Percentiles rank a stretch among this genome's conserved stretches.
phyloP scores from a whole-genome alignment of 768 basidiomycete species.

The Hemileccinum rubropunctum region DNA sequence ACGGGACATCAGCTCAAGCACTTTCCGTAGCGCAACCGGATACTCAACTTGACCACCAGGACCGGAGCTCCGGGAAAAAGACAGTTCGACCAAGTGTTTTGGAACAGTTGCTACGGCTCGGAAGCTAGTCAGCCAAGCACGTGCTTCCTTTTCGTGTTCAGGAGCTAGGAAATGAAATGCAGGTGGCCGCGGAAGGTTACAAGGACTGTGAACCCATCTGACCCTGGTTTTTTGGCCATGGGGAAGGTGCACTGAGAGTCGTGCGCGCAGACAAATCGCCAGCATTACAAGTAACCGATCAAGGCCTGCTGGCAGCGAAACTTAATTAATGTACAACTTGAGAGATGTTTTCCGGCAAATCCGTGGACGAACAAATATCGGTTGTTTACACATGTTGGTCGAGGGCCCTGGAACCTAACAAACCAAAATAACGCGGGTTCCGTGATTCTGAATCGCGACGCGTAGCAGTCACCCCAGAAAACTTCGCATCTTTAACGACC shows the following conservation, averaged over 20 bases:
- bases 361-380: too few relatives aligned
- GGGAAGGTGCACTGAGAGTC: background rate
- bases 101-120: slow-evolving; percentile 41
- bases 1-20: background rate
- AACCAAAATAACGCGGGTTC: slow-evolving; percentile 23
- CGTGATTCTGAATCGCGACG: slow-evolving; percentile 1
- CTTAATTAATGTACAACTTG: too few relatives aligned
- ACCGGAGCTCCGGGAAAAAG: slow-evolving; percentile 77
- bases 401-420: slow-evolving; percentile 11
- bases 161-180: slow-evolving; percentile 33
- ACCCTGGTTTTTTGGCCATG: background rate
- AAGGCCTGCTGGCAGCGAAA: too few relatives aligned
- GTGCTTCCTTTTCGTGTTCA: slow-evolving; percentile 46
- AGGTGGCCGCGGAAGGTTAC: slow-evolving; percentile 46
- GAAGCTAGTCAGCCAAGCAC: slow-evolving; percentile 55
- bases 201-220: slow-evolving; percentile 25
- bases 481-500: background rate
- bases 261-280: background rate
- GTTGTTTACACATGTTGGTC: too few relatives aligned
- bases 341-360: too few relatives aligned
- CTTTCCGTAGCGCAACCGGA: background rate
- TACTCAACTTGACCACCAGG: slow-evolving; percentile 75
- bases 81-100: slow-evolving; percentile 53
- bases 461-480: background rate
- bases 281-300: background rate